A percentile compares a stretch with the other conserved stretches of the same genome.
phyloP scores from a whole-genome alignment of 2,329 filamentous ascomycete genomes.

The Cytospora piceicola region DNA sequence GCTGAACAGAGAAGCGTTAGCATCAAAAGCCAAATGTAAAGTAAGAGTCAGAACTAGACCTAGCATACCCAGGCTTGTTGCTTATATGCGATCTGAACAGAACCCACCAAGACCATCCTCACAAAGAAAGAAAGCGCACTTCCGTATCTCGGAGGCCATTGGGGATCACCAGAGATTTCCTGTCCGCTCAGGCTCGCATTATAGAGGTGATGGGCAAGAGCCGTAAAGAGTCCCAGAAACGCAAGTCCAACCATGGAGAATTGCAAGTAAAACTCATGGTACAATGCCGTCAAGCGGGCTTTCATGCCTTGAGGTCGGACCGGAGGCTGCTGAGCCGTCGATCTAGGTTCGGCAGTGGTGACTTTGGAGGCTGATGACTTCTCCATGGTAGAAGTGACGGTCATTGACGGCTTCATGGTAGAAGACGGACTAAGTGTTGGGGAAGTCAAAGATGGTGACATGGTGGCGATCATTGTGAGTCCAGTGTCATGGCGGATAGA shows the following conservation, averaged over 20 bases:
- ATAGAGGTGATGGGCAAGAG: slow-evolving; percentile 29
- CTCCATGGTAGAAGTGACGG: background rate
- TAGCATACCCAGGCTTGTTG: slow-evolving; percentile 29
- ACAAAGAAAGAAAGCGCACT: slow-evolving; percentile 31
- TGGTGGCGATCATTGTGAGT: background rate
- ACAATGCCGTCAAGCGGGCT: background rate
- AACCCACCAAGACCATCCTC: slow-evolving; percentile 21
- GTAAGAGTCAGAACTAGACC: background rate
- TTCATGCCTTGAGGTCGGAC: background rate
- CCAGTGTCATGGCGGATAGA: background rate
- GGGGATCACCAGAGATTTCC: slow-evolving; percentile 17
- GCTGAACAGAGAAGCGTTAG: slow-evolving; percentile 5
- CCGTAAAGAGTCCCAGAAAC: slow-evolving; percentile 23
- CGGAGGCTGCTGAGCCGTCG: background rate
- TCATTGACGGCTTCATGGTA: background rate
- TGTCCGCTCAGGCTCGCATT: slow-evolving; percentile 25
- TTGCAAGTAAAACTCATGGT: slow-evolving; percentile 6
- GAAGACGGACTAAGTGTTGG: slow-evolving; percentile 10
- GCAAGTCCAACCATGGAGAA: slow-evolving; percentile 28
- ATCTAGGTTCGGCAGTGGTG: background rate
- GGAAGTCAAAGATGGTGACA: background rate
- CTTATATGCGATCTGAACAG: slow-evolving; percentile 30
- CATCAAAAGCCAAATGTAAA: too few relatives aligned
- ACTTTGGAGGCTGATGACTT: background rate
- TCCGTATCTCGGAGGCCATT: slow-evolving; percentile 30